Conservation (phyloP, 2,329 filamentous ascomycete genomes). For the Aspergillus eucalypticola region DNA sequence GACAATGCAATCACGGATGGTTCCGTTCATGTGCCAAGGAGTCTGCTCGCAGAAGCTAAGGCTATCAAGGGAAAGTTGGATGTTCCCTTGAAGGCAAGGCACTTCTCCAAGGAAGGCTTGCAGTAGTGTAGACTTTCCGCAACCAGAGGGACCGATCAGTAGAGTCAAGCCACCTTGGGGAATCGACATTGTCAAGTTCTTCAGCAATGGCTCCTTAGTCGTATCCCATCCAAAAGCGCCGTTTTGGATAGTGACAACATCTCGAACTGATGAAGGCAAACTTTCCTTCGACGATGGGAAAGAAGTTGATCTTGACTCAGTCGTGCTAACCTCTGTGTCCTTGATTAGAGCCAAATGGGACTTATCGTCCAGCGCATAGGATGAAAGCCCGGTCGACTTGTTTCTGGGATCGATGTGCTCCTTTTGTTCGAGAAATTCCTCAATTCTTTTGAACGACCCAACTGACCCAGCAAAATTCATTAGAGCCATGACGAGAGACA, state of each 20-base stretch:
- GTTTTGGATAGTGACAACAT: conserved; percentile 45
- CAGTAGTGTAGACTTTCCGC: conserved; percentile 55
- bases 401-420: conserved; percentile 30
- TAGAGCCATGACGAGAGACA: conserved; percentile 49
- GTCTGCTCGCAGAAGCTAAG: conserved; percentile 47
- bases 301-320: conserved; percentile 26
- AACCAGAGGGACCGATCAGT: conserved; percentile 54
- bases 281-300: conserved; percentile 24
- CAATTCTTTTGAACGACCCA: conserved; percentile 50
- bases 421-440: conserved; percentile 45
- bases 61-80: conserved; percentile 33
- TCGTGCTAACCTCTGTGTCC: conserved; percentile 27
- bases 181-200: conserved; percentile 44
- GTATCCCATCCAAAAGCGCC: conserved; percentile 52
- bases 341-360: conserved; percentile 21
- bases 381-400: conserved; percentile 13
- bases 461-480: conserved; percentile 47
- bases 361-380: conserved; percentile 22
- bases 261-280: conserved; percentile 15
- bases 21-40: conserved; percentile 44
- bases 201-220: conserved; percentile 43
- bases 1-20: conserved; percentile 44
- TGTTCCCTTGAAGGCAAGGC: conserved; percentile 34
- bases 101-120: conserved; percentile 50
- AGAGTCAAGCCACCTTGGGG: conserved; percentile 49